Evolutionary conservation across 1,284 basidiomycete genomes (phyloP).

Genomic region (Microbotryum lychnidis-dioicae): DNA sequence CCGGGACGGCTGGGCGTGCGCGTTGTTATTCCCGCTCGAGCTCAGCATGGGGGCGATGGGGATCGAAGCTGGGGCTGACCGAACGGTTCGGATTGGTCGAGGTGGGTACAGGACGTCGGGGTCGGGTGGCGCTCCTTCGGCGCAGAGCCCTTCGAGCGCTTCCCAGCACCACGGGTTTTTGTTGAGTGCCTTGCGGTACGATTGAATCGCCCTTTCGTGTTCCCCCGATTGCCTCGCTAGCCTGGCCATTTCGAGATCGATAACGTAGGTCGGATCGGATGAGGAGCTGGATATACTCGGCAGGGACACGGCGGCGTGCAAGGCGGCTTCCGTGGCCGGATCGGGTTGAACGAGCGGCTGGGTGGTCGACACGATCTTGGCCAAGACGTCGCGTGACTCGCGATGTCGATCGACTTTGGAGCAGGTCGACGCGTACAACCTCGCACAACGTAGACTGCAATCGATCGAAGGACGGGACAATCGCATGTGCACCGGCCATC

Average conservation of each 20-base stretch:
- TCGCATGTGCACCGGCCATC: not conserved
- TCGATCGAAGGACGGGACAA: constrained; percentile 30
- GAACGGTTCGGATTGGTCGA: not conserved
- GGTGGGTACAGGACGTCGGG: constrained; percentile 16
- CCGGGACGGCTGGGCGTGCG: constrained; percentile 12
- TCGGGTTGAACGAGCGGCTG: constrained; percentile 4
- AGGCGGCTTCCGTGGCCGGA: not conserved
- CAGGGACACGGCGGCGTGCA: not conserved
- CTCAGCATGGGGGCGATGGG: constrained; percentile 12
- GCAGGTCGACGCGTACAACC: constrained; percentile 33
- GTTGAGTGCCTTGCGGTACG: constrained; percentile 63
- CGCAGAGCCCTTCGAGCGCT: constrained; percentile 80
- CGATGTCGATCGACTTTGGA: constrained; percentile 25
- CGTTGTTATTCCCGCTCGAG: constrained; percentile 2
- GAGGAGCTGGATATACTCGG: not conserved
- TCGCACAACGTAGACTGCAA: constrained; percentile 33
- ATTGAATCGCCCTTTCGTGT: constrained; percentile 58
- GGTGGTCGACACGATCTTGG: constrained; percentile 7
- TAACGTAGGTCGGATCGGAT: constrained; percentile 2
- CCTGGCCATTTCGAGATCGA: constrained; percentile 31
- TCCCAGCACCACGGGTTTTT: constrained; percentile 84
- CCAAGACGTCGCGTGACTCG: constrained; percentile 34
- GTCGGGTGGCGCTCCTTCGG: constrained; percentile 54
- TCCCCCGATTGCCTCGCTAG: constrained; percentile 67
- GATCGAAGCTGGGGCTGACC: not conserved